Evolutionary conservation across 768 basidiomycete species (phyloP).

Genomic region (Kwoniella dendrophila): DNA sequence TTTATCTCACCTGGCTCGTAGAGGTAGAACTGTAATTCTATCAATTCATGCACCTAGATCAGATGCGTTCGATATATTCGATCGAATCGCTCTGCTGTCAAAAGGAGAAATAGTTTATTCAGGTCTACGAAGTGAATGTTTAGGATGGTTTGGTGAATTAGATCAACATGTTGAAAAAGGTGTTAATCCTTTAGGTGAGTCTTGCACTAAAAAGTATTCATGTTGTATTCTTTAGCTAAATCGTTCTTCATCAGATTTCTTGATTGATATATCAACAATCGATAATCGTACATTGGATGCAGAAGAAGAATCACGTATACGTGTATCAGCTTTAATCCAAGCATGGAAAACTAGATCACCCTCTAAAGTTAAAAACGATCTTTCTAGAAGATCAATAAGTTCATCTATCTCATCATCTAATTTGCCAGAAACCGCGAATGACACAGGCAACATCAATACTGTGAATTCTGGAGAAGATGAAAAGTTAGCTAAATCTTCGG

Average conservation of each 20-base stretch:
- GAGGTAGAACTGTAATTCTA: slow-evolving; percentile 61
- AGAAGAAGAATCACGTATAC: slow-evolving; percentile 55
- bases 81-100: slow-evolving; percentile 64
- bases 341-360: slow-evolving; percentile 55
- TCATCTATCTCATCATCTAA: slow-evolving; percentile 4
- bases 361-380: neutral
- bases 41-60: slow-evolving; percentile 71
- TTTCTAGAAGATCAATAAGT: slow-evolving; percentile 10
- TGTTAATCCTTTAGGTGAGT: slow-evolving; percentile 59
- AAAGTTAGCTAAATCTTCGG: neutral
- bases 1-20: slow-evolving; percentile 47
- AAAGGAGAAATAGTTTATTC: slow-evolving; percentile 61
- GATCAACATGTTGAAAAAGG: slow-evolving; percentile 53
- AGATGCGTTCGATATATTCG: slow-evolving; percentile 66
- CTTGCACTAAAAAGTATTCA: no score
- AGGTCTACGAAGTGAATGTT: slow-evolving; percentile 53
- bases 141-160: slow-evolving; percentile 57
- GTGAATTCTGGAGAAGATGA: neutral
- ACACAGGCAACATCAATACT: neutral
- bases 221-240: neutral
- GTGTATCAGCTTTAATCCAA: slow-evolving; percentile 54
- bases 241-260: slow-evolving; percentile 46
- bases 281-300: slow-evolving; percentile 58
- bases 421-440: neutral
- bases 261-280: slow-evolving; percentile 59